Evolutionary conservation across 345 rosid genomes (phyloP).

Genomic region (Erucastrum elatum): DNA sequence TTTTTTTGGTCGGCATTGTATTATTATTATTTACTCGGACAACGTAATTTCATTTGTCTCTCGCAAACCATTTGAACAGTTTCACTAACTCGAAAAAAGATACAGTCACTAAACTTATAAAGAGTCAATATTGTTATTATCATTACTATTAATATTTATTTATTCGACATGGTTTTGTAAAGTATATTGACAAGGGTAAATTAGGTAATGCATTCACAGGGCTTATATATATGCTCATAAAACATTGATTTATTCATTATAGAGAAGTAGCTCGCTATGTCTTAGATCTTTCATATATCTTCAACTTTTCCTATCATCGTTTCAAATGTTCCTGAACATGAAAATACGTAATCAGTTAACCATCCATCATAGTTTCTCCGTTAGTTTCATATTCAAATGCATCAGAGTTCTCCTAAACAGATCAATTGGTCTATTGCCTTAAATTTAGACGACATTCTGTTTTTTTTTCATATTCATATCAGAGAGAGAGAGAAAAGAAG

Average conservation of each 20-base stretch:
- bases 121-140: not conserved
- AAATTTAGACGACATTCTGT: conserved; percentile 21
- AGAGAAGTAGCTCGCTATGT: conserved; percentile 18
- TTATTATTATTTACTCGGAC: not conserved
- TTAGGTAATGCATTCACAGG: not conserved
- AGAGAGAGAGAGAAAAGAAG: not conserved
- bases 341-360: not conserved
- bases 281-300: not conserved
- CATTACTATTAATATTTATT: not conserved
- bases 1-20: not conserved
- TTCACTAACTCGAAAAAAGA: not conserved
- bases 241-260: not conserved
- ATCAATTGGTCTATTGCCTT: conserved; percentile 27
- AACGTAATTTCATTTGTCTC: not conserved
- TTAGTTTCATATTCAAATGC: conserved; percentile 36
- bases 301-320: not conserved
- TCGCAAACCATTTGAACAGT: conserved; percentile 1
- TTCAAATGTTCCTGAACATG: not conserved
- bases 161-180: not conserved
- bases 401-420: conserved; percentile 35
- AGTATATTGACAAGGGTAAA: conserved; percentile 1
- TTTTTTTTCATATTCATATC: not conserved
- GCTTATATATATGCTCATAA: conserved; percentile 18
- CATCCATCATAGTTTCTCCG: conserved; percentile 26
- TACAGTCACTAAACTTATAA: not conserved